Evolutionary conservation across 495 filamentous ascomycete species (phyloP), one percentile per base, ranked within the genome.

Genomic region (Tricharina praecox): DNA sequence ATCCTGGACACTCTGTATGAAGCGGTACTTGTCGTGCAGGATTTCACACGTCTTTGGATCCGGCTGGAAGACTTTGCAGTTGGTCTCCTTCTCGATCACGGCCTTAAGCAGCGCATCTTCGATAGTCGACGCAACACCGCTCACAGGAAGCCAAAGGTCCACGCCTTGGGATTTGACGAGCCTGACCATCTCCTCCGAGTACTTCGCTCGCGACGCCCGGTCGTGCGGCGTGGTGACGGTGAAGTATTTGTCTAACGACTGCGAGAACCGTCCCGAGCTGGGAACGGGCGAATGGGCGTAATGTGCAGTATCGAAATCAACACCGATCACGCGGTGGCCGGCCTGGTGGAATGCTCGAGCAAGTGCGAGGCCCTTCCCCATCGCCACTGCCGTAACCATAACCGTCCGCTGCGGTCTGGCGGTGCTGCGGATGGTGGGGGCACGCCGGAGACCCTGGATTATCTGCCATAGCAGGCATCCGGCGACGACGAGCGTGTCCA

Each of bases 91-190:
- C 53, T 82, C 77, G 18, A 85, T 65, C 1, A 65, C 63, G 39
- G 78, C 69, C 51, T 76, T 77, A 2, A 78, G 78, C 18, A 69
- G 56, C 0, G 71, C 79, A 59, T 85, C 80, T 53, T 79, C 73
- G 5, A 77, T 52, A 3, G 72, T 71, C 1, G 66, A 69, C 13
- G 69, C 67, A 5, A 75, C 72, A 7, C 71, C 72, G 0, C 79
- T 81, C 53, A 78, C 83, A 34, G 71, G 75, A 11, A 87, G 71
- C 82, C 82, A 88, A 0, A 86, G 52, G 45, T 84, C 74, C 15
- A 82, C 69, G 0, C 70, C 68, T 45, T 86, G 78, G 5, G 66
- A 59, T 23, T 69, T 60, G 25, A 85, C 65, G 13, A 83, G 68
- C 13, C 72, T 53, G 4, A 78, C 52, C 5, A 86, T 59, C 26